Conservation (phyloP, 2,329 filamentous ascomycete genomes). For the Exophiala spinifera region DNA sequence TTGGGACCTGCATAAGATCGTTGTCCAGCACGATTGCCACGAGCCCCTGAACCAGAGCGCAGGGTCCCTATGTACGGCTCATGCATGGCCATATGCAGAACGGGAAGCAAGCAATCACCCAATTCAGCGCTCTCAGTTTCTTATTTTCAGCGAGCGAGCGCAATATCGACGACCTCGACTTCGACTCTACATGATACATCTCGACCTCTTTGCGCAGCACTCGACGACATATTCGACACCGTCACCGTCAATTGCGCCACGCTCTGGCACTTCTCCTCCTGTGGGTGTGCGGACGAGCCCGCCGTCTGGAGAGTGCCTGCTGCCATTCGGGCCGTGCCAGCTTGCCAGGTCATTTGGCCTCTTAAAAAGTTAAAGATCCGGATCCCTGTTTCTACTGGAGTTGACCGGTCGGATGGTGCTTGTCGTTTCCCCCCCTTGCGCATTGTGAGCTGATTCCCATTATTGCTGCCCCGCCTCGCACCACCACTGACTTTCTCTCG, state of each 20-base stretch:
- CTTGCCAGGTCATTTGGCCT: background rate
- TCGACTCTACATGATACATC: too few relatives aligned
- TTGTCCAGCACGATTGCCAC: too few relatives aligned
- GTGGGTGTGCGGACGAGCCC: background rate
- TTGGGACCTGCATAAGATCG: too few relatives aligned
- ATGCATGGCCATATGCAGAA: too few relatives aligned
- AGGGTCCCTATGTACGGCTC: too few relatives aligned
- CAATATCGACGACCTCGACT: too few relatives aligned
- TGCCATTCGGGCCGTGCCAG: slow-evolving; percentile 11
- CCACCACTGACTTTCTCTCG: background rate
- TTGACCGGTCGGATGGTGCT: background rate
- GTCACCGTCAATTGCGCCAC: background rate
- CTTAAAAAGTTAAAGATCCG: background rate
- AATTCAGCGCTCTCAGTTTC: too few relatives aligned
- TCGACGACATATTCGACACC: too few relatives aligned
- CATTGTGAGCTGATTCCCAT: background rate
- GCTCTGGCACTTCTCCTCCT: background rate
- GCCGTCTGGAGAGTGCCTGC: slow-evolving; percentile 6
- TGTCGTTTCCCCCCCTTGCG: background rate
- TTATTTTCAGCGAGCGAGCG: too few relatives aligned
- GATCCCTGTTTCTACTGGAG: background rate
- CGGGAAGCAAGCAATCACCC: too few relatives aligned
- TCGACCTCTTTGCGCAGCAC: too few relatives aligned
- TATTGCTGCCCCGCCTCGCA: background rate
- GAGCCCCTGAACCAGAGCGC: too few relatives aligned